Base-by-base conservation (phyloP, 2,329 filamentous ascomycete genomes). In the Penicillium brasilianum region DNA sequence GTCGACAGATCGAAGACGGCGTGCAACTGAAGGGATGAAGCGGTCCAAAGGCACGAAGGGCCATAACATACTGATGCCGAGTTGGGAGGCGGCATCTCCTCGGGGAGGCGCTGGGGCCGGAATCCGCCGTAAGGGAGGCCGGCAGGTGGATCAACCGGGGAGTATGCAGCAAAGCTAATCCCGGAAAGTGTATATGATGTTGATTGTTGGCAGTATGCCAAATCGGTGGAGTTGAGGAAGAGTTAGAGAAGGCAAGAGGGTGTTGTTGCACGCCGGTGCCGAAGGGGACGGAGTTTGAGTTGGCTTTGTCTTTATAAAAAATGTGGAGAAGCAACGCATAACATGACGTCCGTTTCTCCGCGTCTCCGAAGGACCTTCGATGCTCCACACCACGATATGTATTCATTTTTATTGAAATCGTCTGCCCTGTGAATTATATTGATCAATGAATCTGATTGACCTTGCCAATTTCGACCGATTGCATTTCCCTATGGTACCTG, bases 21-120 rank as follows among this genome's bases (percentile, higher is more conserved):
- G 18, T 22, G 10, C 14, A n/a, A 37, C 41, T 28, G 9, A 18
- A 25, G 34, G 13, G 43, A 39, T 22, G 22, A 48, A 39, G 25
- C 14, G 46, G 51, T 48, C 14, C 8, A 11, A 53, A 34, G 36
- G 39, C 34, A 20, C 44, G 32, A 48, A 44, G 3, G 58, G 57
- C 59, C 57, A 36, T 58, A 59, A 71, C 78, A 64, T 77, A 81
- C 79, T 67, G 73, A 74, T 56, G 78, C 77, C 57, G 77, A 75
- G 70, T 80, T 81, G 65, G 73, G 76, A 65, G 78, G 79, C 65
- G 78, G 77, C 76, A 79, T 80, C 50, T 56, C 57, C 55, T 44
- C 48, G 34, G 46, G 65, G 68, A 39, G 64, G 57, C 44, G 41
- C 44, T 44, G 55, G 63, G 64, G 67, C 64, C 58, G 53, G 59